Evolutionary conservation across 1,284 basidiomycete species (phyloP).

Genomic region (Leucoagaricus sp.): DNA sequence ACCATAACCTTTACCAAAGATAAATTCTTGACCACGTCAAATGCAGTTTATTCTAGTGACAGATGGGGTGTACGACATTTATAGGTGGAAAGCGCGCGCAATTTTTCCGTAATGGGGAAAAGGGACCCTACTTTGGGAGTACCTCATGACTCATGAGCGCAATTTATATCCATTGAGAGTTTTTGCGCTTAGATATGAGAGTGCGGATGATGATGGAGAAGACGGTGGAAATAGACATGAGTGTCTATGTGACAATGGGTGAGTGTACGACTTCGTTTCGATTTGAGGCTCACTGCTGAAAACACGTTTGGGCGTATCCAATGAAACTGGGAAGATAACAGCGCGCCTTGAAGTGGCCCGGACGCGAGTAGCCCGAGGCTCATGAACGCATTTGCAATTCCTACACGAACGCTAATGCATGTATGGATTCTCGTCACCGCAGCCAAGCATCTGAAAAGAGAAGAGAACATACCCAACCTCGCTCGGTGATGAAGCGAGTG

Average conservation of each 20-base stretch:
- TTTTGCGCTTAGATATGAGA: constrained; percentile 6
- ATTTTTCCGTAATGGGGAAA: not conserved
- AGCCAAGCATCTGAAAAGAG: not conserved
- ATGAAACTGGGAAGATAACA: constrained; percentile 37
- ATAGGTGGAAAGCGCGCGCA: not conserved
- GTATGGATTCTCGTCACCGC: not conserved
- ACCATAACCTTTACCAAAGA: too few species aligned
- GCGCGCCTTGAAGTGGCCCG: constrained; percentile 32
- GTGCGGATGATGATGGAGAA: constrained; percentile 5
- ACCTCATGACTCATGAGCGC: not conserved
- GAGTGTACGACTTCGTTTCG: not conserved
- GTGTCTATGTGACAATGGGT: not conserved
- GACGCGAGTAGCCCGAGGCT: constrained; percentile 5
- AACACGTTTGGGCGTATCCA: constrained; percentile 47
- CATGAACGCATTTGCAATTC: constrained; percentile 13
- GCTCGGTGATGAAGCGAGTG: constrained; percentile 4
- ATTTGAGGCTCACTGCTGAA: constrained; percentile 36
- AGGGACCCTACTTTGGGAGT: too few species aligned
- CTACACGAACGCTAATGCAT: constrained; percentile 8
- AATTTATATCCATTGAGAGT: constrained; percentile 1
- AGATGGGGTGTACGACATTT: not conserved
- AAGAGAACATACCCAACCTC: constrained; percentile 12
- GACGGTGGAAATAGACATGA: not conserved
- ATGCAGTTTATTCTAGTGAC: not conserved
- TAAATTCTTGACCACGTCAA: not conserved